Base-by-base conservation (phyloP, 306 rosid species). In the Senna tora region DNA sequence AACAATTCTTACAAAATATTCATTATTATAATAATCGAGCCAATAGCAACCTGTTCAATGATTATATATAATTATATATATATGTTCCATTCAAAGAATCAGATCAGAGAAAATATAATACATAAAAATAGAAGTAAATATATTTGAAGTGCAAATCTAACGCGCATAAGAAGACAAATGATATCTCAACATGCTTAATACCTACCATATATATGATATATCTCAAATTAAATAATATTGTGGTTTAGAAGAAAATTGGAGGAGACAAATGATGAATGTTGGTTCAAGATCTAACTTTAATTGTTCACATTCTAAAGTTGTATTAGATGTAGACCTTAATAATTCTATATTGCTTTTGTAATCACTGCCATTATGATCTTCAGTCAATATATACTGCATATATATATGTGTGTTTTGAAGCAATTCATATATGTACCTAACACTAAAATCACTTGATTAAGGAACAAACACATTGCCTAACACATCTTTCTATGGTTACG, bases 201-300 rank as follows among this genome's bases (percentile, higher is more conserved):
- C 85, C 85, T 73, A 81, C 76, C 82, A 54, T 67, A 72, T 77
- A 69, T 72, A n/a, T n/a, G n/a, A n/a, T n/a, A n/a, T n/a, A n/a
- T n/a, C n/a, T n/a, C n/a, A n/a, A n/a, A n/a, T n/a, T n/a, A n/a
- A n/a, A n/a, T 25, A 14, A 62, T 41, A 38, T 38, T 15, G 53
- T 51, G 19, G 8, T 65, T 65, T 49, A 16, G 38, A 65, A 72
- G 68, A 65, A 65, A 22, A 38, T 13, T 17, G 57, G 20, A 47
- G 72, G 56, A 19, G 22, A 28, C 50, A 69, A 71, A 51, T 22
- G 5, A 51, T 22, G 5, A 33, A 33, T 38, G 67, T 67, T 17
- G 46, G 69, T 65, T 33, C 60, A 72, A 60, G 51, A 72, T 72
- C 65, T 56, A 43, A 75, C 36, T n/a, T n/a, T 34, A 63, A 14